Percentiles rank a stretch among this genome's conserved stretches.
These are phyloP conservation scores for Cystobasidium slooffiae DNA, from an alignment of 1,284 basidiomycete species.

Conservation along the genomic window DNA sequence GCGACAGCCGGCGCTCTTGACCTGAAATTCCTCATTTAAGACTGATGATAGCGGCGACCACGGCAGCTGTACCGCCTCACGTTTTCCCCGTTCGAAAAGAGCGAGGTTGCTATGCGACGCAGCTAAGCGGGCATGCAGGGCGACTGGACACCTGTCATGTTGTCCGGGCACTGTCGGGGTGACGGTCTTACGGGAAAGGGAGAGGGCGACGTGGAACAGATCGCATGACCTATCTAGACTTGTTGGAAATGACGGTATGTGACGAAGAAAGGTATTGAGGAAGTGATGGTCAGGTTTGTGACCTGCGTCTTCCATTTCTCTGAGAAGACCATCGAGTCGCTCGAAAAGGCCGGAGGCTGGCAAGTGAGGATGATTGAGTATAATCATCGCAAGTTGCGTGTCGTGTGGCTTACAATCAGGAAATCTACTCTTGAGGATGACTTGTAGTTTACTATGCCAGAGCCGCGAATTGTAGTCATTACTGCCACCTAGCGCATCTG, in stretches of 20 bases:
- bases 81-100: slow-evolving; percentile 19
- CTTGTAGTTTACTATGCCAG: slow-evolving; percentile 2
- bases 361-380: background rate
- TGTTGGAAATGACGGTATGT: slow-evolving; percentile 6
- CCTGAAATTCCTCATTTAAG: no score
- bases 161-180: background rate
- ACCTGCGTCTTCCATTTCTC: background rate
- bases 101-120: slow-evolving; percentile 9
- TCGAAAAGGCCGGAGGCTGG: background rate
- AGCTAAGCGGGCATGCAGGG: slow-evolving; percentile 1
- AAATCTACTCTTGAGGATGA: background rate
- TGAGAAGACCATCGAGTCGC: slow-evolving; percentile 1
- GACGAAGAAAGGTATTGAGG: background rate
- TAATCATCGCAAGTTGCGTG: background rate
- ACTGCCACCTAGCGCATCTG: background rate
- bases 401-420: background rate
- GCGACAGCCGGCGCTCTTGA: no score
- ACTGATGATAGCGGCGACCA: slow-evolving; percentile 3
- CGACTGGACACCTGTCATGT: background rate
- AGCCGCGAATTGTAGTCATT: background rate
- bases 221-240: slow-evolving; percentile 10
- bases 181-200: background rate
- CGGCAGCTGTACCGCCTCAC: slow-evolving; percentile 19
- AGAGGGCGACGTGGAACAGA: slow-evolving; percentile 10
- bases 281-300: slow-evolving; percentile 13